Evolutionary conservation across 768 basidiomycete genomes (phyloP), one percentile per base, ranked within the genome.

Genomic region (Lactifluus pinguis): DNA sequence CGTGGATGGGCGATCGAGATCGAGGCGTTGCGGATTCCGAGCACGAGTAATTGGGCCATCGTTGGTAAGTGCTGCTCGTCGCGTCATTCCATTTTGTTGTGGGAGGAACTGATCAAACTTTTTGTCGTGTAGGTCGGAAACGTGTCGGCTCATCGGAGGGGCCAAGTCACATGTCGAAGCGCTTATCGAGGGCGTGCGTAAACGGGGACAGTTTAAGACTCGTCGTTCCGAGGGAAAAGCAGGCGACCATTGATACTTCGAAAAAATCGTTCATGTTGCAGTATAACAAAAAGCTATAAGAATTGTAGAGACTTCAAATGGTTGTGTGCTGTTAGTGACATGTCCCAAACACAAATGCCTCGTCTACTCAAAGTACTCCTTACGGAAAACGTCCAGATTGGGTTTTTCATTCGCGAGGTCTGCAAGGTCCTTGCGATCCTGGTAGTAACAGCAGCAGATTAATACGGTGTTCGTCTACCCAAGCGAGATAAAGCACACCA

Each of bases 341-440:
- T 32, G n/a, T 25, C 29, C 41, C 42, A 11, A 21, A 47, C 6
- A n/a, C n/a, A n/a, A 32, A 38, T 38, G 19, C 21, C 4, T 36
- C 45, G 11, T 32, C 65, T 61, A 98, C 60, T 98, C 95, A 69
- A 98, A 92, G 4, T 93, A 94, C 62, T 89, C n/a, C 85, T 76
- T 76, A 50, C 91, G 79, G 77, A 98, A 99, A 42, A 78, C 68
- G 49, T 87, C 80, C 59, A 97, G 74, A 68, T 80, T 80, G 42
- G 80, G 76, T 58, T 81, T 86, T 19, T 79, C 77, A 68, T 81
- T 80, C 4, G 91, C 86, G 63, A 83, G 71, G 30, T 92, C 89
- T 13, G 88, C 92, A 38, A 98, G 78, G 67, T 98, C 93, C 48
- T 75, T 74, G 30, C 92, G 88, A 45, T 87, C 80, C 94, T 95